These are phyloP conservation scores for Talaromyces sp. DNA, from an alignment of 2,329 filamentous ascomycete genomes.

Conservation along the genomic window DNA sequence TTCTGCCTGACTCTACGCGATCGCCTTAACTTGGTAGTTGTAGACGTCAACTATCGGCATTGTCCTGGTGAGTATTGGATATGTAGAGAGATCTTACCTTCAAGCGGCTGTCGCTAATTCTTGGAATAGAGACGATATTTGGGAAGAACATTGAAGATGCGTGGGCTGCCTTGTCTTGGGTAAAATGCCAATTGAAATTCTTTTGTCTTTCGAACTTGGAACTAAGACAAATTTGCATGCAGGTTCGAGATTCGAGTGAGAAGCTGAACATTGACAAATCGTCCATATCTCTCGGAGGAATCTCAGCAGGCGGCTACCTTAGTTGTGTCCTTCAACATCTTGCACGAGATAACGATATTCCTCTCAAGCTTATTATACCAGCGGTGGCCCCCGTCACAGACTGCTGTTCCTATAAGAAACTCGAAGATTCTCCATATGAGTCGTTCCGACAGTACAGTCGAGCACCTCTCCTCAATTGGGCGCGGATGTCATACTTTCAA, in stretches of 20 bases:
- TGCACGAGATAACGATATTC: conserved; percentile 38
- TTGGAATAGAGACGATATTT: not conserved
- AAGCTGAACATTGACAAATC: not conserved
- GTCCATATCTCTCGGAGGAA: conserved; percentile 38
- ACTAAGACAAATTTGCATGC: not conserved
- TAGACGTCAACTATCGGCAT: conserved; percentile 45
- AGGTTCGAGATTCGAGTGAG: not conserved
- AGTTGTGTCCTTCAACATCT: conserved; percentile 40
- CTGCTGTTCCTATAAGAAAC: conserved; percentile 1
- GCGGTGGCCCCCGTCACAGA: conserved; percentile 29
- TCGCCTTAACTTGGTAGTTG: conserved; percentile 37
- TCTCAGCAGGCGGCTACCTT: conserved; percentile 43
- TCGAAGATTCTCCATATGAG: conserved; percentile 38
- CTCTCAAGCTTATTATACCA: conserved; percentile 27
- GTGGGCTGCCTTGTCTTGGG: not conserved
- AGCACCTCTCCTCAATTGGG: conserved; percentile 35
- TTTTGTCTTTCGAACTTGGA: not conserved
- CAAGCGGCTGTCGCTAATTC: not conserved
- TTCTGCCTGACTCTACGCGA: conserved; percentile 39
- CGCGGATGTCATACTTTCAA: conserved; percentile 43
- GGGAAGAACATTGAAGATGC: conserved; percentile 4
- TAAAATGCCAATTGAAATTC: not conserved
- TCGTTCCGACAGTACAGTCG: conserved; percentile 43
- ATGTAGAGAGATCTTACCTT: too few relatives aligned
- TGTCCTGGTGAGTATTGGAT: conserved; percentile 36